These are phyloP conservation scores for Crithidia thermophila DNA, from an alignment of 208 protist species.

Conservation along the genomic window DNA sequence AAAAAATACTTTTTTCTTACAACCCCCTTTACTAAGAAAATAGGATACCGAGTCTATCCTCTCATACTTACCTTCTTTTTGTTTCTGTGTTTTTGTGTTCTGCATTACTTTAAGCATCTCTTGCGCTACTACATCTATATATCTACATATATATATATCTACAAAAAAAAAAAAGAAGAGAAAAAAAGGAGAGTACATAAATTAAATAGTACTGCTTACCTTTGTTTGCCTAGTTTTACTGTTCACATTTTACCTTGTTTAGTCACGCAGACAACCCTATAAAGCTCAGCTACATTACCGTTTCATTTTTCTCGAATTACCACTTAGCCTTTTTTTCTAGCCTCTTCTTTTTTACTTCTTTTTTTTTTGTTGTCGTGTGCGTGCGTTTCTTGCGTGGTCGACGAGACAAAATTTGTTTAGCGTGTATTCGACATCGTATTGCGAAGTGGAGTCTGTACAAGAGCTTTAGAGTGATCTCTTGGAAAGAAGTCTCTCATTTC, in stretches of 20 bases:
- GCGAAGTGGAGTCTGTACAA: no score
- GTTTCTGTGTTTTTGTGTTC: no score
- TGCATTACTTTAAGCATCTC: no score
- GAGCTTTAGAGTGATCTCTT: no score
- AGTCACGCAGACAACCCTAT: constrained; percentile 20
- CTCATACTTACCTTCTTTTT: constrained; percentile 23
- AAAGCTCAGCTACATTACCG: constrained; percentile 19
- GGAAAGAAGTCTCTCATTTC: no score
- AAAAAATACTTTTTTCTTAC: constrained; percentile 12
- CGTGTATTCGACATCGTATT: no score
- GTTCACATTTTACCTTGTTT: constrained; percentile 4
- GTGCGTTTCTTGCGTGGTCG: neutral
- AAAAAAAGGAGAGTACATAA: no score
- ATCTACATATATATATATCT: neutral
- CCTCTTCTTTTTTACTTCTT: neutral
- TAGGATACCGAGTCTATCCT: constrained; percentile 1
- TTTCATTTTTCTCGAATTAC: constrained; percentile 21
- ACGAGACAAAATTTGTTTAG: constrained; percentile 1
- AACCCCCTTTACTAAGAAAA: neutral
- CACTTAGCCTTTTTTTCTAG: constrained; percentile 10
- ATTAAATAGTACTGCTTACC: constrained; percentile 20
- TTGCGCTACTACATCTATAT: constrained; percentile 8
- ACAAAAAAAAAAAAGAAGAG: no score
- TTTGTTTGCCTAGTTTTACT: neutral
- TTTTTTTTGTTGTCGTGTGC: neutral